Base-by-base conservation (phyloP, 2,329 filamentous ascomycete genomes). In the Talaromyces sp. region DNA sequence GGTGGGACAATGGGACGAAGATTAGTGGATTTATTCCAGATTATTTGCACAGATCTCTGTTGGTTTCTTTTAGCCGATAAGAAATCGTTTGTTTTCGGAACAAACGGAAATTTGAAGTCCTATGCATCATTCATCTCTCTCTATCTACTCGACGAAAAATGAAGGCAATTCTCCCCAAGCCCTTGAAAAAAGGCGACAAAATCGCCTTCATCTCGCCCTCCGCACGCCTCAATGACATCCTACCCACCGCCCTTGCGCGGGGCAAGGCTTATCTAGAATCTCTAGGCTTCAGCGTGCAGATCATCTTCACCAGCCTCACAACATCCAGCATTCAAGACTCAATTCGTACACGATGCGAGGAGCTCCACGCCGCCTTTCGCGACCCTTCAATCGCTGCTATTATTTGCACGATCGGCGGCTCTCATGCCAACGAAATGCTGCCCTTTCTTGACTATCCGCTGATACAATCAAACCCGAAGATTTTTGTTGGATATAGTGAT, bases 161-260 rank as follows among this genome's bases (percentile, higher is more conserved):
- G 33, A 15, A 36, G 13, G 4, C 33, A 15, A 36, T 49, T 15
- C 25, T 68, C 32, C 69, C 68, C 10, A 55, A 58, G 47, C 62
- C 65, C 15, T 57, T 71, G 13, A 59, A 64, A 28, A 57, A 36
- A 33, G 68, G 71, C 42, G 71, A 71, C 49, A 68, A 65, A 13
- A 72, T 73, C 32, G 71, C 72, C 2, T 69, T 72, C 49, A 47
- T 73, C 22, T 71, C 72, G 2, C 70, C 70, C 6, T 73, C 72
- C 7, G 51, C 59, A 4, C 67, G 72, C 6, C 53, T 72, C 1
- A 72, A 72, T 47, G 33, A 65, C 9, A 33, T 68, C 32, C 62
- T 71, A 4, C 65, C 68, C 30, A n/a, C 51, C 1, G 60, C 65
- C 1, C 51, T 69, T 8, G 44, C 55, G 3, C 67, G 69, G 8